These are phyloP conservation scores for Ganoderma multipileum DNA, from an alignment of 1,284 basidiomycete species.

Conservation along the genomic window DNA sequence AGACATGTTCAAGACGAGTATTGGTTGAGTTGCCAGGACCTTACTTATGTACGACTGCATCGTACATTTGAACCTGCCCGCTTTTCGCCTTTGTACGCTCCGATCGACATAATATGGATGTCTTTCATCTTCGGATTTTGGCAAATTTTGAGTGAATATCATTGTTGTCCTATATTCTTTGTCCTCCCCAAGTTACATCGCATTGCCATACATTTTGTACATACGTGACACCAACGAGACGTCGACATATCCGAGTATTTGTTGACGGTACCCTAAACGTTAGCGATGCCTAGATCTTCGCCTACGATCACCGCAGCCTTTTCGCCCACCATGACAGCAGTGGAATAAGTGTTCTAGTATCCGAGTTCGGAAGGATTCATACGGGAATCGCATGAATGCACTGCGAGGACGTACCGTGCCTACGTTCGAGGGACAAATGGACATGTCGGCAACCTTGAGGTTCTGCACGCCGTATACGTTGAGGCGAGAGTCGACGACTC, in stretches of 20 bases:
- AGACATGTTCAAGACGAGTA: too few species aligned
- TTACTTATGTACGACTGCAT: too few species aligned
- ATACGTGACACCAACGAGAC: background rate
- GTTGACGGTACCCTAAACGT: background rate
- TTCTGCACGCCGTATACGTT: conserved; percentile 68
- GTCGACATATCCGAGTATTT: background rate
- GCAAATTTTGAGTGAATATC: too few species aligned
- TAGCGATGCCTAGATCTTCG: conserved; percentile 45
- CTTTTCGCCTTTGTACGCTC: too few species aligned
- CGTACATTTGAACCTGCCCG: too few species aligned
- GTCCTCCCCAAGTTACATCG: too few species aligned
- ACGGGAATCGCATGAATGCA: background rate
- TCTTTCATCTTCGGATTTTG: too few species aligned
- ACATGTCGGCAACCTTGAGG: conserved; percentile 66
- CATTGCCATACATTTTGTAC: background rate
- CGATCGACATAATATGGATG: too few species aligned
- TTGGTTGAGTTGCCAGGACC: too few species aligned
- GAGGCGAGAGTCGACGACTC: conserved; percentile 66
- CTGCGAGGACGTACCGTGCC: conserved; percentile 15
- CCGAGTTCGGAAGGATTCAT: too few species aligned
- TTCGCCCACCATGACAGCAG: conserved; percentile 55
- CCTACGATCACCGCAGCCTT: conserved; percentile 56
- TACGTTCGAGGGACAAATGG: conserved; percentile 42
- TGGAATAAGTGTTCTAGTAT: conserved; percentile 53
- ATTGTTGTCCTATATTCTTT: too few species aligned